phyloP scores from a whole-genome alignment of 768 basidiomycete species.

The Boletellus ananas region DNA sequence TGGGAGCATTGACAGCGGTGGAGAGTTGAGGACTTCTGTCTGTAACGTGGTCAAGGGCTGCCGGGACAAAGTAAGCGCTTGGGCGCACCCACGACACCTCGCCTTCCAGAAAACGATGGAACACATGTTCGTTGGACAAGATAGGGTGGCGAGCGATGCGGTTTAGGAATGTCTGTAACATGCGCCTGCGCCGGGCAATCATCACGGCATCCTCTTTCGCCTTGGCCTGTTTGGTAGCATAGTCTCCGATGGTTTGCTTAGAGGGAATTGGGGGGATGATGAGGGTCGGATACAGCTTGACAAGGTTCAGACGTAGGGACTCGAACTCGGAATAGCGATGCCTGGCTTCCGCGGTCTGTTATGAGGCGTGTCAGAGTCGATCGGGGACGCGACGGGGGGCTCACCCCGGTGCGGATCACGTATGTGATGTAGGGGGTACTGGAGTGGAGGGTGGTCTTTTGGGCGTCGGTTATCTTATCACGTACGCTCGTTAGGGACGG shows the following conservation, averaged over 20 bases:
- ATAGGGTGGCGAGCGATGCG: slow-evolving; percentile 90
- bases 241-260: slow-evolving; percentile 93
- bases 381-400: slow-evolving; percentile 16
- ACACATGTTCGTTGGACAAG: slow-evolving; percentile 91
- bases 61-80: neutral
- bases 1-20: slow-evolving; percentile 85
- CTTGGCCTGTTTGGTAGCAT: slow-evolving; percentile 94
- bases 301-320: slow-evolving; percentile 77
- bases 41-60: slow-evolving; percentile 29
- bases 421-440: slow-evolving; percentile 91
- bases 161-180: slow-evolving; percentile 94
- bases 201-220: slow-evolving; percentile 94
- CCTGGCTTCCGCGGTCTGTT: slow-evolving; percentile 72
- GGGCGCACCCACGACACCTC: slow-evolving; percentile 89
- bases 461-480: slow-evolving; percentile 85
- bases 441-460: slow-evolving; percentile 90
- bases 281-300: slow-evolving; percentile 88
- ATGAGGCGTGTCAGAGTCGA: slow-evolving; percentile 10
- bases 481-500: slow-evolving; percentile 7
- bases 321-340: slow-evolving; percentile 98
- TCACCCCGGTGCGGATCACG: slow-evolving; percentile 84
- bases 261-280: slow-evolving; percentile 98
- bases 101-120: slow-evolving; percentile 93
- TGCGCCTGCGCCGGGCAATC: slow-evolving; percentile 88
- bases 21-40: slow-evolving; percentile 91